Base-by-base conservation (phyloP, 768 basidiomycete species). In the Pilatotrama ljubarskyi region DNA sequence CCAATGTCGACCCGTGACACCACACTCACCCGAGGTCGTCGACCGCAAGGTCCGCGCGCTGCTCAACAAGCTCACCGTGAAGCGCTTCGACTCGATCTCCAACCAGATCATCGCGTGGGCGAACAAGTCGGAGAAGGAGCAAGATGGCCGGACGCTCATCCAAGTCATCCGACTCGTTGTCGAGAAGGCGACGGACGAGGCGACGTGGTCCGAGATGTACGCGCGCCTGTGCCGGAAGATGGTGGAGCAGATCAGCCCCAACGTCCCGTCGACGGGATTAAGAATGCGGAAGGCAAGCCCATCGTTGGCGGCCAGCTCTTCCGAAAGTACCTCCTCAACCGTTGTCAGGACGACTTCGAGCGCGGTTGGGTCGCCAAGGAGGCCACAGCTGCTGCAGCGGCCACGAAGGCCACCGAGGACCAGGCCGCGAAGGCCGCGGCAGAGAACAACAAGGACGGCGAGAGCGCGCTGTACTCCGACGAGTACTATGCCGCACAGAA, bases 341-440 rank as follows among this genome's bases (percentile, higher is more conserved):
- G 95, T 43, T 98, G 96, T 76, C 95, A 97, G 72, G 93, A 97
- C 70, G 95, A 98, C 76, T 98, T 98, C 74, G 96, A 98, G 78
- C 85, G 88, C 61, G 95, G 95, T 6, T 98, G 95, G 95, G 83
- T 89, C 38, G 85, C 86, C 22, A 92, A 95, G 74, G 93, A 95
- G 70, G 80, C 88, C 8, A 85, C 95, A 0, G 90, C 91, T 18
- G 88, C 86, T 3, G 94, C 94, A 15, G 95, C 95, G 18, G 89
- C 87, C 7, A 80, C 81, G 26, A 96, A 95, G 75, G 90, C 88
- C 5, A 80, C 81, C n/a, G 89, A 93, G 67, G 95, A 98, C 72
- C 80, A 89, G 68, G 91, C 91, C 17, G 82, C 83, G 51, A 86
- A 85, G 72, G 87, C 82, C 26, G 87, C 84, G 7, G 84, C 85